Conservation (phyloP, 768 basidiomycete genomes). For the Lentinula lateritia region DNA sequence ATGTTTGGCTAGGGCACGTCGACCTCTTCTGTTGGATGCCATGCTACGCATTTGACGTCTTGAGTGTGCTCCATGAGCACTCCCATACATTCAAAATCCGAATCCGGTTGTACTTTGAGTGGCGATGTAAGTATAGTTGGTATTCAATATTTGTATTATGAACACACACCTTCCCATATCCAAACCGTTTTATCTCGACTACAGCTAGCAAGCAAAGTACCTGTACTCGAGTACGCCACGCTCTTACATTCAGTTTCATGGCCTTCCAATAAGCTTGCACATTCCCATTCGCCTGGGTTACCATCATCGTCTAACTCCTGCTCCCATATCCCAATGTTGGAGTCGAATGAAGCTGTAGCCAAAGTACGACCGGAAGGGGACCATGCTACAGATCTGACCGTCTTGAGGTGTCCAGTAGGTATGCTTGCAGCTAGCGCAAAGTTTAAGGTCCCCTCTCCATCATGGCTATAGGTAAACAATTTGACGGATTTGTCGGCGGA, state of each 20-base stretch:
- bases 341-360: conserved; percentile 92
- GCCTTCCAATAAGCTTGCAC: conserved; percentile 80
- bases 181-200: conserved; percentile 97
- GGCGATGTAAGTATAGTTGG: background rate
- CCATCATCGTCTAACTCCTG: conserved; percentile 41
- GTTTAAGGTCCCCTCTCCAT: conserved; percentile 16
- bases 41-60: conserved; percentile 92
- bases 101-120: conserved; percentile 73
- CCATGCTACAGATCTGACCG: conserved; percentile 86
- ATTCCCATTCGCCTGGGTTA: conserved; percentile 75
- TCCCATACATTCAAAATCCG: conserved; percentile 90
- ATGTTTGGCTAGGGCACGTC: conserved; percentile 11
- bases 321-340: conserved; percentile 90
- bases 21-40: conserved; percentile 96
- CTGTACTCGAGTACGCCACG: conserved; percentile 76
- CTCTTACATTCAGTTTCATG: conserved; percentile 97
- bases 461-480: conserved; percentile 61
- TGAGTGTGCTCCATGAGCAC: conserved; percentile 97
- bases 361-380: conserved; percentile 81
- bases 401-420: conserved; percentile 80
- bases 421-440: conserved; percentile 64
- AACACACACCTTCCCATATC: conserved; percentile 89
- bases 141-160: background rate
- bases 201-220: conserved; percentile 85
- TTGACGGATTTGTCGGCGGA: conserved; percentile 92